These are phyloP conservation scores for Teunomyces gatunensis DNA, from an alignment of 805 yeast species.

Conservation along the genomic window DNA sequence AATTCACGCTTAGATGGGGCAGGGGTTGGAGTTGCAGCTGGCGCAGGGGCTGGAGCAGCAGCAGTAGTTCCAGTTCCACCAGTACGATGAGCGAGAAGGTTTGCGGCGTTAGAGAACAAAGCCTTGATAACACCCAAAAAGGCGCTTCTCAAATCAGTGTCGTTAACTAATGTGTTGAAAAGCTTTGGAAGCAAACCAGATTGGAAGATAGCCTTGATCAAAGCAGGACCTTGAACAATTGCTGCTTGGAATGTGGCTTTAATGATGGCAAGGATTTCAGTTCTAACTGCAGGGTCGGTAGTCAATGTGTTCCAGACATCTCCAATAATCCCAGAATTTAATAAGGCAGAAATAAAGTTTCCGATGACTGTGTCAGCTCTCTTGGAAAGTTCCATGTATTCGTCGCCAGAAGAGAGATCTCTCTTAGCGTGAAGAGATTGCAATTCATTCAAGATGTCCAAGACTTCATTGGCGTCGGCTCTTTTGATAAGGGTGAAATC, in stretches of 20 bases:
- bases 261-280: slow-evolving; percentile 24
- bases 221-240: slow-evolving; percentile 39
- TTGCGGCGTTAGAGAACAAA: slow-evolving; percentile 29
- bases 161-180: slow-evolving; percentile 30
- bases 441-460: slow-evolving; percentile 32
- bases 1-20: slow-evolving; percentile 9
- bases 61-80: slow-evolving; percentile 11
- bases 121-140: slow-evolving; percentile 33
- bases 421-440: slow-evolving; percentile 36
- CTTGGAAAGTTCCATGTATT: slow-evolving; percentile 24
- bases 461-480: slow-evolving; percentile 32
- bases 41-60: slow-evolving; percentile 13
- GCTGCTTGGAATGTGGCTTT: slow-evolving; percentile 33
- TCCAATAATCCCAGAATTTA: slow-evolving; percentile 37
- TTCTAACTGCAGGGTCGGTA: slow-evolving; percentile 25
- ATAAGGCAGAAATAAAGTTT: slow-evolving; percentile 35
- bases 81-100: slow-evolving; percentile 19
- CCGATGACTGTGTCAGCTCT: slow-evolving; percentile 37
- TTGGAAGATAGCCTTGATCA: slow-evolving; percentile 39
- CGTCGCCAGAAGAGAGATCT: slow-evolving; percentile 28
- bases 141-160: slow-evolving; percentile 31
- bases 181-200: slow-evolving; percentile 38
- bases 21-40: slow-evolving; percentile 7
- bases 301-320: slow-evolving; percentile 36
- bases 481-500: slow-evolving; percentile 31